These are phyloP conservation scores for Eucalyptus decipiens DNA, from an alignment of 345 rosid species.

Conservation along the genomic window DNA sequence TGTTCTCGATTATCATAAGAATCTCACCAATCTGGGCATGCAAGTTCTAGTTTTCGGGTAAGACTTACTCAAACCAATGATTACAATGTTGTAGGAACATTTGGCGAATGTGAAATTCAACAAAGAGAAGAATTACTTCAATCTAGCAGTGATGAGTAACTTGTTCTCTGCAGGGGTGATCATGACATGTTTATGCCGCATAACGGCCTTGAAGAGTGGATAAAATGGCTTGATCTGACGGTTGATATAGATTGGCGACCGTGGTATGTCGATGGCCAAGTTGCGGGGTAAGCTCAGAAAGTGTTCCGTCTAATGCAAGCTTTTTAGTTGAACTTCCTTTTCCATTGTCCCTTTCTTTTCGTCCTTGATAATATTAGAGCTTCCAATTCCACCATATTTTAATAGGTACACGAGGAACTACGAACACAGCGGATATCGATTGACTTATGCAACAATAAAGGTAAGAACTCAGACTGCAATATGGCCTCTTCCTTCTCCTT, in stretches of 20 bases:
- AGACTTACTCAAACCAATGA: neutral
- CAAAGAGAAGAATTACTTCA: neutral
- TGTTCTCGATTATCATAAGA: neutral
- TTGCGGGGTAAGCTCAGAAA: conserved; percentile 15
- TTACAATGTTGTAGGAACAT: neutral
- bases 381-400: neutral
- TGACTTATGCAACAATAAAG: conserved; percentile 8
- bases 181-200: conserved; percentile 14
- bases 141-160: neutral
- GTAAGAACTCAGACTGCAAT: neutral
- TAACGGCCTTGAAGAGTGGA: conserved; percentile 12
- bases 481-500: neutral
- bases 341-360: neutral
- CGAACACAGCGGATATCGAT: neutral
- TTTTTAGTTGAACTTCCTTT: no score
- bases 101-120: neutral
- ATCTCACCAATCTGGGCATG: neutral
- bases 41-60: conserved; percentile 10
- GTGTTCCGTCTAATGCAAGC: no score
- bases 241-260: conserved; percentile 6
- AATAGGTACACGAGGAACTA: conserved; percentile 1
- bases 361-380: neutral
- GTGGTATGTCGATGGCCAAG: conserved; percentile 16
- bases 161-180: conserved; percentile 11
- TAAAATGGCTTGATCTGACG: conserved; percentile 2